Evolutionary conservation across 345 rosid genomes (phyloP).

Genomic region (Melaleuca quinquenervia): DNA sequence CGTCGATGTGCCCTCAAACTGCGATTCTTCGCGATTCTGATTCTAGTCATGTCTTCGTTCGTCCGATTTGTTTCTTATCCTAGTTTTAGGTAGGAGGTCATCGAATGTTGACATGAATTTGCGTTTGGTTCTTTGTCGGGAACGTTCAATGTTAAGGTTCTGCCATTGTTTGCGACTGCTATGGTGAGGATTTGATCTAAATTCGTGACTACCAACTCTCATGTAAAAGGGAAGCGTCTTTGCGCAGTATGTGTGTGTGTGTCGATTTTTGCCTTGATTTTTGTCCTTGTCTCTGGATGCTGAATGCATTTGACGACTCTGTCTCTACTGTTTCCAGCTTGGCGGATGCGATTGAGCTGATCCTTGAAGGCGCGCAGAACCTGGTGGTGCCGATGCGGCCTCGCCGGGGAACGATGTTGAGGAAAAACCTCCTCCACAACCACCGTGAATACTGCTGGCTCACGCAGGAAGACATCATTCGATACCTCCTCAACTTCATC

Average conservation of each 20-base stretch:
- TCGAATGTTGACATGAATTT: background rate
- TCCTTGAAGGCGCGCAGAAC: slow-evolving; percentile 46
- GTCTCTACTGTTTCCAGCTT: slow-evolving; percentile 21
- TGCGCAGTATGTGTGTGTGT: background rate
- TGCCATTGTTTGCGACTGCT: background rate
- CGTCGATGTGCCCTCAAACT: background rate
- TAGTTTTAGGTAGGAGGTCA: background rate
- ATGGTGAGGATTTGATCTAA: background rate
- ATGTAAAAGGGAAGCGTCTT: background rate
- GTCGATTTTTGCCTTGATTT: background rate
- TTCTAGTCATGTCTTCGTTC: background rate
- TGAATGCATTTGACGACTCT: background rate
- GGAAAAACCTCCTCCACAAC: slow-evolving; percentile 33
- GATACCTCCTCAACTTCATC: slow-evolving; percentile 46
- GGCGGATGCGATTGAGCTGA: slow-evolving; percentile 40
- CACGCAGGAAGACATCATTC: slow-evolving; percentile 50
- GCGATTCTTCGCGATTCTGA: background rate
- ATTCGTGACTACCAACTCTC: background rate
- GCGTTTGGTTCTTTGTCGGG: background rate
- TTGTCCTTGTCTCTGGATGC: background rate
- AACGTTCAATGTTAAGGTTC: background rate
- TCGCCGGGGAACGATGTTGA: background rate
- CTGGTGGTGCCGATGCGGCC: slow-evolving; percentile 33
- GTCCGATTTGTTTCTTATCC: background rate
- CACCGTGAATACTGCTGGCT: slow-evolving; percentile 50